Conservation (phyloP, 2,329 filamentous ascomycete genomes). For the Mycosphaerella sp. region DNA sequence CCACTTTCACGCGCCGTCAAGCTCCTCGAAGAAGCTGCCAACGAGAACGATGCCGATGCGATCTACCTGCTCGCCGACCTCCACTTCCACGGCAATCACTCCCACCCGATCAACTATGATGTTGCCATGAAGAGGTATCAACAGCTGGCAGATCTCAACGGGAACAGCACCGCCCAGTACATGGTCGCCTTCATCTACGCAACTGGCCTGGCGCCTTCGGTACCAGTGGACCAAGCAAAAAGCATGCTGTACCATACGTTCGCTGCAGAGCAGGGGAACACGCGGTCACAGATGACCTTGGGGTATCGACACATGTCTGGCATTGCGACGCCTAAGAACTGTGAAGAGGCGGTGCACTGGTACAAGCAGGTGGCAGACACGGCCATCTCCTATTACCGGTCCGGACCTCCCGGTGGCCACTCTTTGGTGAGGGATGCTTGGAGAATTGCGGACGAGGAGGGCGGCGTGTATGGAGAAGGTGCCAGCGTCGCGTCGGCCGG, state of each 20-base stretch:
- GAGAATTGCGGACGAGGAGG: constrained; percentile 80
- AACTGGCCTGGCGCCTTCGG: constrained; percentile 76
- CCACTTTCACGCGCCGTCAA: constrained; percentile 53
- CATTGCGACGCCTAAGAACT: constrained; percentile 78
- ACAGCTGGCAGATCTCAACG: constrained; percentile 65
- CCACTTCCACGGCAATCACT: constrained; percentile 95
- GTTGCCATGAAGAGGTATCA: constrained; percentile 76
- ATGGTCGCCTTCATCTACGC: constrained; percentile 96
- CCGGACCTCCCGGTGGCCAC: constrained; percentile 83
- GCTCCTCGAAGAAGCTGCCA: constrained; percentile 53
- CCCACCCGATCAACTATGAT: constrained; percentile 73
- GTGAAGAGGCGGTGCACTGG: constrained; percentile 75
- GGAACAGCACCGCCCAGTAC: constrained; percentile 88
- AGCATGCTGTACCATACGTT: constrained; percentile 92
- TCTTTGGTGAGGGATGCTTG: constrained; percentile 70
- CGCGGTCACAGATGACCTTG: constrained; percentile 85
- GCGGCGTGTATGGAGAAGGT: constrained; percentile 91
- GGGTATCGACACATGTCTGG: constrained; percentile 80
- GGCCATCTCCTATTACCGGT: constrained; percentile 78
- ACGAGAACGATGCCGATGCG: constrained; percentile 64
- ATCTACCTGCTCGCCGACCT: constrained; percentile 85
- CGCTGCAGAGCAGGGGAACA: constrained; percentile 76
- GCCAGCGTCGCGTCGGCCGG: constrained; percentile 87
- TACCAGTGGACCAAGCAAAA: constrained; percentile 81
- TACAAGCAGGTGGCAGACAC: constrained; percentile 94